These are phyloP conservation scores for Hericium alpestre DNA, from an alignment of 768 basidiomycete genomes.

Conservation along the genomic window DNA sequence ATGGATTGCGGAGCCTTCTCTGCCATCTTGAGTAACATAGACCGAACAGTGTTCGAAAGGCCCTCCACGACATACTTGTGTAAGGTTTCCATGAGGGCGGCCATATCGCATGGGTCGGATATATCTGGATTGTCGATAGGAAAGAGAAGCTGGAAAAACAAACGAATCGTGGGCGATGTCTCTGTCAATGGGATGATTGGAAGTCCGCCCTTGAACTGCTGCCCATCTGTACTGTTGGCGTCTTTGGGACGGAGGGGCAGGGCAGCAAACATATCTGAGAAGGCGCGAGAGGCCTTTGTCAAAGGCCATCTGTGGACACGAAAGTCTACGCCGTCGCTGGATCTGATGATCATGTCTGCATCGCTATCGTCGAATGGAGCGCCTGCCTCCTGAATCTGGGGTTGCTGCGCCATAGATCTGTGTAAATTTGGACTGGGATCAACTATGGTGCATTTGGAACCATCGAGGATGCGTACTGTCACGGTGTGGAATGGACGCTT, in stretches of 20 bases:
- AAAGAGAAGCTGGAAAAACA: not conserved
- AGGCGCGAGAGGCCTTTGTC: not conserved
- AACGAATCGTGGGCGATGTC: not conserved
- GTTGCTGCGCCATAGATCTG: no score
- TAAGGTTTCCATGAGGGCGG: not conserved
- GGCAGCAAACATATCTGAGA: not conserved
- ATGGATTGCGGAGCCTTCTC: not conserved
- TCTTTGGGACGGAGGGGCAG: not conserved
- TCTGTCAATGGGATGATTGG: not conserved
- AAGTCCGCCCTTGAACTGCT: not conserved
- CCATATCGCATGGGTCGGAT: not conserved
- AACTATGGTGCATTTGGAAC: no score
- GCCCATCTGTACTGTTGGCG: not conserved
- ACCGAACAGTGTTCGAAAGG: not conserved
- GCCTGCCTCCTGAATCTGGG: not conserved
- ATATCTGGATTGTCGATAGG: not conserved
- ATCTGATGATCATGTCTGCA: not conserved
- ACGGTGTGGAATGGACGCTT: no score
- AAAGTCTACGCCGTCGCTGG: not conserved
- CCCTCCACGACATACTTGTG: not conserved
- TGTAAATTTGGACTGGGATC: no score
- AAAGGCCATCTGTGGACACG: not conserved
- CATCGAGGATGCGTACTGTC: no score
- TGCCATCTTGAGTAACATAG: not conserved
- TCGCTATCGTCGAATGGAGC: not conserved